Percentiles rank a stretch among this genome's conserved stretches.
These are phyloP conservation scores for Vitellaria paradoxa DNA, from an alignment of 179 eudicot species.

Conservation along the genomic window DNA sequence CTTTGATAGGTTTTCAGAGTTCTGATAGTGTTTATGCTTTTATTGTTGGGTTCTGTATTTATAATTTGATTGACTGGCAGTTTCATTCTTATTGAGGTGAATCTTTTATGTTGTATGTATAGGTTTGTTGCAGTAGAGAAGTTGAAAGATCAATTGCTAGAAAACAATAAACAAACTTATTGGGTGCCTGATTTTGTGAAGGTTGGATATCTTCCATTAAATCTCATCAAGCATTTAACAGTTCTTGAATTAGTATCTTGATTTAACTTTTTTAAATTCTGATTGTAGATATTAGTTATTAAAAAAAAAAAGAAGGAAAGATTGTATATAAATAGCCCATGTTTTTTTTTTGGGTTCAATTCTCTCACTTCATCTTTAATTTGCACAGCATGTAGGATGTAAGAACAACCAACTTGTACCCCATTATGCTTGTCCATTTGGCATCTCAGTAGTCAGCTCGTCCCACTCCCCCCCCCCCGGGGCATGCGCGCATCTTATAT, in stretches of 20 bases:
- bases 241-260: not conserved
- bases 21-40: not conserved
- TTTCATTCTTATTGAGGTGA: not conserved
- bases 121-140: constrained; percentile 96
- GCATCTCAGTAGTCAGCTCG: too few relatives aligned
- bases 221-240: not conserved
- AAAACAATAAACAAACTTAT: constrained; percentile 79
- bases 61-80: not conserved
- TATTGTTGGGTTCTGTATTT: not conserved
- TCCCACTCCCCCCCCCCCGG: too few relatives aligned
- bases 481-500: too few relatives aligned
- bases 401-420: not conserved
- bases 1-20: not conserved
- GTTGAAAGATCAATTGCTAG: constrained; percentile 83
- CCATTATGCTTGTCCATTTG: not conserved
- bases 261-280: not conserved
- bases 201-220: constrained; percentile 38
- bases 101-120: constrained; percentile 4
- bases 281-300: not conserved
- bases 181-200: constrained; percentile 99
- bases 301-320: too few relatives aligned
- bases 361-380: not conserved
- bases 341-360: not conserved
- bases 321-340: not conserved
- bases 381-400: not conserved